Base-by-base conservation (phyloP, 1,284 basidiomycete genomes). In the Xerocomus minutiporus region DNA sequence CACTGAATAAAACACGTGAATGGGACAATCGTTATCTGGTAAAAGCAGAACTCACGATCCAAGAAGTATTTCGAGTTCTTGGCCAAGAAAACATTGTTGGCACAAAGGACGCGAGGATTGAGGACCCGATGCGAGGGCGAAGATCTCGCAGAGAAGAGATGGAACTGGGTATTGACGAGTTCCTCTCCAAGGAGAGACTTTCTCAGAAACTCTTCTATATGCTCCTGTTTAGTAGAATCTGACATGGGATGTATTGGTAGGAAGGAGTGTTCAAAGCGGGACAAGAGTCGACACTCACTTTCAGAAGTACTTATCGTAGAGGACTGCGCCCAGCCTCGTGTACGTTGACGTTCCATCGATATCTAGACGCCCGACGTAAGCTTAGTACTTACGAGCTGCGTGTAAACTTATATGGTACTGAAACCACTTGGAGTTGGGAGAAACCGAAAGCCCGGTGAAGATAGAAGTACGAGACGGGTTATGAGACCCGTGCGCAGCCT, bases 181-280 rank as follows among this genome's bases (percentile, higher is more conserved):
- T 67, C 63, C 8, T 65, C 52, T 17, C 61, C 63, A 1, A 64
- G 48, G 12, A 65, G 52, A 4, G 61, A 68, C 32, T 56, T 67
- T 46, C 58, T 54, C 1, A 68, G 34, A 41, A 67, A 52, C 1
- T 55, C 58, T 29, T 57, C 54, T 2, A 59, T 45, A 17, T 39
- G 50, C 7, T 53, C 55, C 26, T 59, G 45, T 15, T 57, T 52
- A 8, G 6, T 17, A 2, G 52, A 6, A 31, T 56, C 35, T 25
- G 31, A 44, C 48, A 58, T 50, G 41, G 25, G 31, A 17, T 15
- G 15, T 17, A 12, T 20, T 35, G 34, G 12, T 15, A 35, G 15
- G 13, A 4, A 15, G 7, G 34, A 20, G 20, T 20, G 20, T 26
- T 13, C 4, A 15, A 15, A 28, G 8, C 8, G 5, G 23, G 32